A percentile compares a stretch with the other conserved stretches of the same genome.
Evolutionary conservation across 805 yeast genomes (phyloP).

Genomic region (Kodamaea nitidulidarum): DNA sequence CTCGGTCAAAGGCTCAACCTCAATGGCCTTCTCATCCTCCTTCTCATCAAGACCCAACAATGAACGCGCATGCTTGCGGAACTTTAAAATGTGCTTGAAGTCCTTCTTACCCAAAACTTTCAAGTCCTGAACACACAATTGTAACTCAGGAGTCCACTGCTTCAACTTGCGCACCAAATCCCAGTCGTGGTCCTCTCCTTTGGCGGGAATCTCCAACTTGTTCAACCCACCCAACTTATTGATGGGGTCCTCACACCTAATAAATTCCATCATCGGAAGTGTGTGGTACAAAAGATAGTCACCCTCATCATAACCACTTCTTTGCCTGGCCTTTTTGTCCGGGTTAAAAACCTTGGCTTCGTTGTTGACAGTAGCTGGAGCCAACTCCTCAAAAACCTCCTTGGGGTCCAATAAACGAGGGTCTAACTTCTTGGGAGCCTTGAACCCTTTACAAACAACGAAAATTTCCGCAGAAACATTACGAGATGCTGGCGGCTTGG

Average conservation of each 20-base stretch:
- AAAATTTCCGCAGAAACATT: conserved; percentile 98
- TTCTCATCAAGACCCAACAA: conserved; percentile 61
- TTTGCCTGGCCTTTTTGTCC: conserved; percentile 80
- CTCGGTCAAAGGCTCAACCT: conserved; percentile 71
- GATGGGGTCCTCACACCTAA: conserved; percentile 78
- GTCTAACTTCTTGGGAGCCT: conserved; percentile 93
- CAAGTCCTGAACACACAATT: conserved; percentile 83
- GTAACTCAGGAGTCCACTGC: conserved; percentile 72
- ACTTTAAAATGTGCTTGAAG: conserved; percentile 75
- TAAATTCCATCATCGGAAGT: conserved; percentile 73
- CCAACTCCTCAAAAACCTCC: conserved; percentile 90
- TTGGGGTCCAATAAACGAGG: conserved; percentile 88
- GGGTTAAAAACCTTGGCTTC: conserved; percentile 95
- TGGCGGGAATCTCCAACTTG: conserved; percentile 55
- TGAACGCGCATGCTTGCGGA: conserved; percentile 85
- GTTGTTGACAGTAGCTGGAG: conserved; percentile 59
- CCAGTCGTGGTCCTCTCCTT: conserved; percentile 58
- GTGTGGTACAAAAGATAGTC: conserved; percentile 71
- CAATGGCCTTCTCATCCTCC: conserved; percentile 52
- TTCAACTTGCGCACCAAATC: conserved; percentile 65
- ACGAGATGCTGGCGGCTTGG: conserved; percentile 98
- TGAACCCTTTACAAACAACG: conserved; percentile 93
- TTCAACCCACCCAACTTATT: conserved; percentile 72
- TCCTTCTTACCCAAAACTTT: conserved; percentile 94
- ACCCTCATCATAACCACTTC: conserved; percentile 97